Conservation (phyloP, 2,329 filamentous ascomycete genomes). For the Talaromyces rugulosus region DNA sequence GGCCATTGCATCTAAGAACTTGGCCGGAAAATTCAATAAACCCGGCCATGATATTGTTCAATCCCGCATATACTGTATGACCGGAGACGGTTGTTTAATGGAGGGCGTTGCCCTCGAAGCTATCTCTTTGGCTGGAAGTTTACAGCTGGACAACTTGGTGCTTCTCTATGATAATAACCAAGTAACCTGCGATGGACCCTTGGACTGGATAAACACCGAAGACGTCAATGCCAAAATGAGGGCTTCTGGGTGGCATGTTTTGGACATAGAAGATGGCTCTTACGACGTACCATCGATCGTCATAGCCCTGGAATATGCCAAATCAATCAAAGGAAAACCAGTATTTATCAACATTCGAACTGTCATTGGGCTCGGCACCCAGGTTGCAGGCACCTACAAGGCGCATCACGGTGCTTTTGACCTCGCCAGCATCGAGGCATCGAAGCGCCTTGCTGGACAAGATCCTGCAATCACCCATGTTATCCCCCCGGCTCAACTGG, state of each 20-base stretch:
- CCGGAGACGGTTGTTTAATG: constrained; percentile 54
- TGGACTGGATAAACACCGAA: constrained; percentile 52
- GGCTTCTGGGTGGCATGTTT: constrained; percentile 54
- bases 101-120: constrained; percentile 55
- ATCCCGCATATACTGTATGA: constrained; percentile 55
- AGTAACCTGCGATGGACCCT: constrained; percentile 54
- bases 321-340: constrained; percentile 45
- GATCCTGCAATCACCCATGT: not conserved
- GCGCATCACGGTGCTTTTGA: not conserved
- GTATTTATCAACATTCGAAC: constrained; percentile 57
- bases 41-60: constrained; percentile 47
- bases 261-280: constrained; percentile 52
- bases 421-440: not conserved
- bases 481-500: not conserved
- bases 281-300: constrained; percentile 49
- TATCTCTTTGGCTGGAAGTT: constrained; percentile 52
- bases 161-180: constrained; percentile 59
- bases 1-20: constrained; percentile 55
- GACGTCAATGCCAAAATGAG: constrained; percentile 56
- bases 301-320: constrained; percentile 43
- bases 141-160: constrained; percentile 51
- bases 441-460: not conserved
- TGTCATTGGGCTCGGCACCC: constrained; percentile 52
- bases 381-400: constrained; percentile 29
- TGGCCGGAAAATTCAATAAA: constrained; percentile 52